These are phyloP conservation scores for Ceratonia siliqua DNA, from an alignment of 306 rosid genomes.

Conservation along the genomic window DNA sequence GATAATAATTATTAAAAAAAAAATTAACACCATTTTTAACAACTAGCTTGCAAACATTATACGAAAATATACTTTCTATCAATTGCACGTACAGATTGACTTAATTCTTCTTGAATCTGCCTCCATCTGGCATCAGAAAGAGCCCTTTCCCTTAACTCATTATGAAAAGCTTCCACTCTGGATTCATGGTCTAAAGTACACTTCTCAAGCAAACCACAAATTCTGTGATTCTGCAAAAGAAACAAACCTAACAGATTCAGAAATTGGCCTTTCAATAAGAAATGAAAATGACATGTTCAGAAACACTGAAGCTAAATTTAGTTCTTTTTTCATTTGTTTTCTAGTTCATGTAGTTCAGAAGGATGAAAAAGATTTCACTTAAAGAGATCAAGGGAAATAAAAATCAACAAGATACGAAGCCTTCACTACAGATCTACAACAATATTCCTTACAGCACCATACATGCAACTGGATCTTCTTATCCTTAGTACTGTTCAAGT, in stretches of 20 bases:
- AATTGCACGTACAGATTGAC: slow-evolving; percentile 72
- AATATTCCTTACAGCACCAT: slow-evolving; percentile 14
- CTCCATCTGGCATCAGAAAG: slow-evolving; percentile 91
- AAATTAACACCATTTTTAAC: slow-evolving; percentile 15
- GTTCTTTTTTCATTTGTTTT: not conserved
- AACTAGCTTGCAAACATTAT: slow-evolving; percentile 28
- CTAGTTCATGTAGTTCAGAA: not conserved
- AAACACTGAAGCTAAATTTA: slow-evolving; percentile 1
- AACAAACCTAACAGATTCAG: slow-evolving; percentile 36
- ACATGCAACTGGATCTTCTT: slow-evolving; percentile 13
- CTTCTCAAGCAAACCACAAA: slow-evolving; percentile 90
- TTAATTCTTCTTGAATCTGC: slow-evolving; percentile 75
- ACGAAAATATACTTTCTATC: slow-evolving; percentile 28
- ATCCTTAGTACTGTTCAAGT: not conserved
- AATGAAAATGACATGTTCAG: slow-evolving; percentile 22
- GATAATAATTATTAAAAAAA: slow-evolving; percentile 51
- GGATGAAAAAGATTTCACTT: not conserved
- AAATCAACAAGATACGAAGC: not conserved
- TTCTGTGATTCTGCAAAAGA: slow-evolving; percentile 77
- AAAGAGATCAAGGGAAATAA: not conserved
- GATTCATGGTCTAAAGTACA: slow-evolving; percentile 89
- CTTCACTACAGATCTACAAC: slow-evolving; percentile 25
- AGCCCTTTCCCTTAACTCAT: slow-evolving; percentile 82
- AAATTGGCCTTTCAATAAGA: slow-evolving; percentile 15
- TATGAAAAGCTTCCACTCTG: slow-evolving; percentile 77